A percentile compares a stretch with the other conserved stretches of the same genome.
These are phyloP conservation scores for Arthromyces matolae DNA, from an alignment of 768 basidiomycete genomes.

Conservation along the genomic window DNA sequence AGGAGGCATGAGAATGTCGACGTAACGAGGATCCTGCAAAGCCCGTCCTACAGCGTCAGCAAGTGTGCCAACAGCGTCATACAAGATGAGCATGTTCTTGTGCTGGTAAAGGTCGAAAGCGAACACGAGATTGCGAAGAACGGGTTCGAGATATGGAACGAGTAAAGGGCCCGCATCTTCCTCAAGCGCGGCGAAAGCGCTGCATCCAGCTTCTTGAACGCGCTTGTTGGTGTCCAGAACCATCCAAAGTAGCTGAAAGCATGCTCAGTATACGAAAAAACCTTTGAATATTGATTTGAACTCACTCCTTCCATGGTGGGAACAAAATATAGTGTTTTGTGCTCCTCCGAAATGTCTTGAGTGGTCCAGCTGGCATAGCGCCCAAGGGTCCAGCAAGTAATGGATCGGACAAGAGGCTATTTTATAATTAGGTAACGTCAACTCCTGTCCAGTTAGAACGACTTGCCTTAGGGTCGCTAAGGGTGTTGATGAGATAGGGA, in stretches of 20 bases:
- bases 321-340: constrained; percentile 87
- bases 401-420: constrained; percentile 94
- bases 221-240: constrained; percentile 98
- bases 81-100: constrained; percentile 97
- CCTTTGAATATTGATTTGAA: constrained; percentile 15
- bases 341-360: constrained; percentile 78
- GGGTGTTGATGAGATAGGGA: constrained; percentile 86
- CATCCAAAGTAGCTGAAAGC: constrained; percentile 86
- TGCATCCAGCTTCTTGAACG: constrained; percentile 98
- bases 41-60: constrained; percentile 94
- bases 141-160: constrained; percentile 91
- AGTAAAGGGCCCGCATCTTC: constrained; percentile 92
- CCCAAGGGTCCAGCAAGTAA: constrained; percentile 99
- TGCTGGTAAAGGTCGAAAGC: constrained; percentile 99
- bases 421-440: constrained; percentile 9
- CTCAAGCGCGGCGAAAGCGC: constrained; percentile 96
- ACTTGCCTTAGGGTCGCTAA: constrained; percentile 87
- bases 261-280: not conserved
- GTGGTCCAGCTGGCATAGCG: constrained; percentile 98
- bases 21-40: constrained; percentile 78
- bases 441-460: constrained; percentile 4
- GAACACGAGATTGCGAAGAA: constrained; percentile 89
- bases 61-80: constrained; percentile 97
- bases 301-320: constrained; percentile 96
- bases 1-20: constrained; percentile 96